Percentiles rank a stretch among this genome's conserved stretches.
These are phyloP conservation scores for Xerocomus spinulosus DNA, from an alignment of 768 basidiomycete species.

Conservation along the genomic window DNA sequence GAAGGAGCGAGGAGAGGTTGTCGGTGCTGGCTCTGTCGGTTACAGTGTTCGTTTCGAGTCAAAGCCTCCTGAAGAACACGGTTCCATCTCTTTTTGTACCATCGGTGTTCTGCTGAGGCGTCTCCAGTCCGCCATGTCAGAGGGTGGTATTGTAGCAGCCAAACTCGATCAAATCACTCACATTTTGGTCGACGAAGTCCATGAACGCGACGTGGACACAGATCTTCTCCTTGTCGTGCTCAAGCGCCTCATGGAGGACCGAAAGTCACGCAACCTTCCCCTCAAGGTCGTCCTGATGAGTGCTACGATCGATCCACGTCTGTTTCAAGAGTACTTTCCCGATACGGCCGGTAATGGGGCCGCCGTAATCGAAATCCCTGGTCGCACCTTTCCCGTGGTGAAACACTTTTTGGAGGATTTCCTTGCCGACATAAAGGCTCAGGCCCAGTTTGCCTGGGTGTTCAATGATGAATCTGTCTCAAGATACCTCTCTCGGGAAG, in stretches of 20 bases:
- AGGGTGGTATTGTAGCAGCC: conserved; percentile 31
- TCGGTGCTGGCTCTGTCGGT: conserved; percentile 69
- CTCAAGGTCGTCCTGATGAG: conserved; percentile 93
- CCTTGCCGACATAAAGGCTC: conserved; percentile 43
- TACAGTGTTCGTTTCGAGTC: conserved; percentile 92
- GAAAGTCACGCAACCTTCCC: conserved; percentile 62
- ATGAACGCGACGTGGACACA: conserved; percentile 92
- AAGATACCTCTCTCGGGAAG: conserved; percentile 69
- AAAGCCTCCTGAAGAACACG: conserved; percentile 72
- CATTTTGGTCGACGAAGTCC: conserved; percentile 92
- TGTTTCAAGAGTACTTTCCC: conserved; percentile 87
- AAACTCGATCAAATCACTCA: conserved; percentile 78
- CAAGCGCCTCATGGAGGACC: conserved; percentile 73
- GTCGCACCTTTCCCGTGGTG: conserved; percentile 84
- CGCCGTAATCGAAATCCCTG: conserved; percentile 77
- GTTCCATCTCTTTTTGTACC: conserved; percentile 89
- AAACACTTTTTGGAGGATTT: conserved; percentile 81
- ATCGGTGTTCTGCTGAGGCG: conserved; percentile 86
- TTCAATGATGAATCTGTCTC: conserved; percentile 64
- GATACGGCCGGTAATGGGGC: conserved; percentile 57
- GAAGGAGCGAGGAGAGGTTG: conserved; percentile 71
- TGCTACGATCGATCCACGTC: conserved; percentile 86
- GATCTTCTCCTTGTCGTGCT: conserved; percentile 87
- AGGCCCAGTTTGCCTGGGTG: conserved; percentile 53
- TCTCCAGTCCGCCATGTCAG: conserved; percentile 69